These are phyloP conservation scores for Mortierella sp. DNA, from an alignment of 371 early-diverging fungal genomes.

Conservation along the genomic window DNA sequence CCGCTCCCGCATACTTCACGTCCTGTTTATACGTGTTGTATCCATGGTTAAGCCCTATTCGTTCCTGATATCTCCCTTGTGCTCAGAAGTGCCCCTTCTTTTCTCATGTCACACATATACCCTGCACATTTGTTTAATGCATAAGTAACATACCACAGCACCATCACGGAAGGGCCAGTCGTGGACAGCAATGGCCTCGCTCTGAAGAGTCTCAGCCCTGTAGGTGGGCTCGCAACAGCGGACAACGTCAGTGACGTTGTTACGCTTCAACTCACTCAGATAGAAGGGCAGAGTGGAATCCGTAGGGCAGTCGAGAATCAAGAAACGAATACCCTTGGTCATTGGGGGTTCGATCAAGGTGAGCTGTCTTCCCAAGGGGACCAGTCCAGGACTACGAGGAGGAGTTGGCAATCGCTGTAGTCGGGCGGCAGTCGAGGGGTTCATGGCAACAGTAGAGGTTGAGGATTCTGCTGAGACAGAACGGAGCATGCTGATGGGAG, in stretches of 20 bases:
- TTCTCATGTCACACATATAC: neutral
- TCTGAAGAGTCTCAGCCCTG: constrained; percentile 67
- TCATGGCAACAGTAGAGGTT: constrained; percentile 18
- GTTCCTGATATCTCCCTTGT: constrained; percentile 27
- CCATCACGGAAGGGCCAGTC: constrained; percentile 86
- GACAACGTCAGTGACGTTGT: constrained; percentile 86
- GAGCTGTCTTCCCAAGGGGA: constrained; percentile 68
- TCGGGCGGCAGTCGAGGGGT: constrained; percentile 40
- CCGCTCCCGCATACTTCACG: neutral
- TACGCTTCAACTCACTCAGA: constrained; percentile 75
- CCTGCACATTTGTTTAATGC: no score
- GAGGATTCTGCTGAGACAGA: constrained; percentile 14
- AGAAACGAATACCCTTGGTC: constrained; percentile 77
- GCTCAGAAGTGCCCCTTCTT: neutral
- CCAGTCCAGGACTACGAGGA: constrained; percentile 50
- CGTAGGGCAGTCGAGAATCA: constrained; percentile 93
- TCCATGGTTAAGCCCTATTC: constrained; percentile 69
- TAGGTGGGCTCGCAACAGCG: constrained; percentile 95
- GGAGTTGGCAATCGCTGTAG: constrained; percentile 55
- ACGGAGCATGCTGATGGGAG: neutral
- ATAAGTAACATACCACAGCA: constrained; percentile 64
- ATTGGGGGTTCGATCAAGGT: constrained; percentile 69
- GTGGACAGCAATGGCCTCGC: constrained; percentile 81
- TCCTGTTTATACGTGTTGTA: neutral
- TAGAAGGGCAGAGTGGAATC: constrained; percentile 85